A percentile compares a stretch with the other conserved stretches of the same genome.
Conservation (phyloP, 352 stramenopile species). For the Phytophthora tubulina region DNA sequence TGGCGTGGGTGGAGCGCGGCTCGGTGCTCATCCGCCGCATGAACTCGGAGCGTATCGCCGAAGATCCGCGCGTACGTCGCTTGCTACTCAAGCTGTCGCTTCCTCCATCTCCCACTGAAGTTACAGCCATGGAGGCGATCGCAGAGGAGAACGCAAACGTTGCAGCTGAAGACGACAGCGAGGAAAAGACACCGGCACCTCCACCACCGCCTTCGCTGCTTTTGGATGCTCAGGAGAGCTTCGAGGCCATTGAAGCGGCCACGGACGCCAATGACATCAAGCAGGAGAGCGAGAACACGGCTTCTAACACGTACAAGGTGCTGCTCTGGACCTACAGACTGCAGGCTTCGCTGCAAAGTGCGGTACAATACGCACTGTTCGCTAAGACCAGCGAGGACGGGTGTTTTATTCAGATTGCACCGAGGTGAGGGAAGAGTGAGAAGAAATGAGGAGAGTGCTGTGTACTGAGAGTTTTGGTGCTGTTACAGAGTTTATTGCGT, state of each 20-base stretch:
- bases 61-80: conserved; percentile 81
- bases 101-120: conserved; percentile 33
- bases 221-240: conserved; percentile 60
- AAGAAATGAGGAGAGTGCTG: neutral
- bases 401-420: conserved; percentile 84
- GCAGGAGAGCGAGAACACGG: conserved; percentile 81
- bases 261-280: conserved; percentile 65
- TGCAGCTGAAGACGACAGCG: conserved; percentile 12
- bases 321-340: conserved; percentile 85
- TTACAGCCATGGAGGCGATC: conserved; percentile 42
- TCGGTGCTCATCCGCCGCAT: conserved; percentile 88
- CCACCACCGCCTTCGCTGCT: conserved; percentile 35
- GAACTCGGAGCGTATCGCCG: conserved; percentile 89
- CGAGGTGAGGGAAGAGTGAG: conserved; percentile 47
- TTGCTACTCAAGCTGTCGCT: conserved; percentile 57
- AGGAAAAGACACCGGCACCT: conserved; percentile 45
- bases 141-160: conserved; percentile 24
- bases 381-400: conserved; percentile 85
- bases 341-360: conserved; percentile 77
- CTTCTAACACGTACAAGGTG: conserved; percentile 74
- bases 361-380: conserved; percentile 79
- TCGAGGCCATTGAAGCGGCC: conserved; percentile 74
- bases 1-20: conserved; percentile 85
- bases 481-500: conserved; percentile 78
- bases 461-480: conserved; percentile 8